Evolutionary conservation across 2,329 filamentous ascomycete genomes (phyloP).

Genomic region (Sordariomycetes sp.): DNA sequence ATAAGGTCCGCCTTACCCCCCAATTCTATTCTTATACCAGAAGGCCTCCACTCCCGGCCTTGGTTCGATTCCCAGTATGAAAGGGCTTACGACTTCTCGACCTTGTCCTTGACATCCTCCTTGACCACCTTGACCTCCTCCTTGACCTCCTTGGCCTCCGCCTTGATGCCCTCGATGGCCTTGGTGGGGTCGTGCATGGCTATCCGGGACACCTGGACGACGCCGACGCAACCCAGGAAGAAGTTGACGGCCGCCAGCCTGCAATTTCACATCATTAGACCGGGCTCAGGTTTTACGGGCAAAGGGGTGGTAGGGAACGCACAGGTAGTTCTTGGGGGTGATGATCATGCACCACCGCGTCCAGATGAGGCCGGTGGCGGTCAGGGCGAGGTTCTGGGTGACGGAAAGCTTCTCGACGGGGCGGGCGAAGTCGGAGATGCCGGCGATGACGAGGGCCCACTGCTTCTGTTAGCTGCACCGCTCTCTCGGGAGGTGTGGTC

Average conservation of each 20-base stretch:
- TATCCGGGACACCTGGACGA: conserved; percentile 74
- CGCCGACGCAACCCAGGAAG: conserved; percentile 83
- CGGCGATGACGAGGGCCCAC: conserved; percentile 90
- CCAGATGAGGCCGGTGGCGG: conserved; percentile 90
- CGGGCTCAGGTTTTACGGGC: background rate
- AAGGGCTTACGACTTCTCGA: no score
- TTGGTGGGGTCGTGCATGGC: conserved; percentile 54
- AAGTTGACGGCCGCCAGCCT: conserved; percentile 95
- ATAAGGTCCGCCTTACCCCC: background rate
- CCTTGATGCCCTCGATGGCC: conserved; percentile 28
- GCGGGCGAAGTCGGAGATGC: conserved; percentile 82
- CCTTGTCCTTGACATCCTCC: background rate
- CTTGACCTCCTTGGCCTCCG: conserved; percentile 21
- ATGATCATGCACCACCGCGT: conserved; percentile 98
- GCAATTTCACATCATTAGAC: conserved; percentile 6
- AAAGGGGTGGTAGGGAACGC: conserved; percentile 20
- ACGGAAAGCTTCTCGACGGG: conserved; percentile 88
- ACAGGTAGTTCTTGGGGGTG: conserved; percentile 85
- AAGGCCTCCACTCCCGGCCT: background rate
- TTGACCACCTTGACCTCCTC: conserved; percentile 9
- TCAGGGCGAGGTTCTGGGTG: conserved; percentile 84
- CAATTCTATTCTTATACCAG: background rate
- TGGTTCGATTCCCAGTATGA: no score
- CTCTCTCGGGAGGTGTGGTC: background rate
- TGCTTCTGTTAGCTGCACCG: conserved; percentile 19